These are phyloP conservation scores for Colletotrichum brevisporum DNA, from an alignment of 2,329 filamentous ascomycete genomes.

Conservation along the genomic window DNA sequence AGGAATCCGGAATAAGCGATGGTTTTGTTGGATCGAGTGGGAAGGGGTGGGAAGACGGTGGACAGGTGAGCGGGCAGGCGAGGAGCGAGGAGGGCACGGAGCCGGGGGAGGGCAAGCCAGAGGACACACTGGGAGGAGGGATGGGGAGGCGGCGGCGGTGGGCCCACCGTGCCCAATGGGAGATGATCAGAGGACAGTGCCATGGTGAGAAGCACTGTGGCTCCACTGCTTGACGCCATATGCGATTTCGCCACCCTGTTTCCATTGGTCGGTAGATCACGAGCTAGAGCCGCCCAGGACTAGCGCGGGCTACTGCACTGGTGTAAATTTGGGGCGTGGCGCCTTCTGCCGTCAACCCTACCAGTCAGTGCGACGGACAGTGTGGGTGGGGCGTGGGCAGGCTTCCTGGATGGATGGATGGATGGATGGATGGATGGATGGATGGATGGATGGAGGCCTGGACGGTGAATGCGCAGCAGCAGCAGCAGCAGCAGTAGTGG, in stretches of 20 bases:
- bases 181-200: conserved; percentile 35
- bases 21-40: conserved; percentile 42
- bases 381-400: conserved; percentile 26
- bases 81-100: conserved; percentile 38
- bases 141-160: conserved; percentile 21
- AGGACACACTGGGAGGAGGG: conserved; percentile 28
- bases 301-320: conserved; percentile 32
- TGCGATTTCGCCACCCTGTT: conserved; percentile 38
- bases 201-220: conserved; percentile 10
- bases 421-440: conserved; percentile 10
- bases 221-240: conserved; percentile 41
- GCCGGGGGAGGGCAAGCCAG: conserved; percentile 29
- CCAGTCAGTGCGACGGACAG: conserved; percentile 36
- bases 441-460: conserved; percentile 17
- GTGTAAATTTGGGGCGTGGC: conserved; percentile 42
- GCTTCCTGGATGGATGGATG: conserved; percentile 24
- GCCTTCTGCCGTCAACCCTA: conserved; percentile 38
- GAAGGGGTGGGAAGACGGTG: conserved; percentile 31
- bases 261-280: conserved; percentile 36
- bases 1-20: conserved; percentile 39
- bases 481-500: conserved; percentile 1
- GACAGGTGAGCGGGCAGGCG: conserved; percentile 29
- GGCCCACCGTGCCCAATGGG: conserved; percentile 38
- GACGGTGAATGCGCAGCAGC: conserved; percentile 22
- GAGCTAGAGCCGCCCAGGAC: conserved; percentile 28